Conservation (phyloP, 768 basidiomycete genomes). For the Lentinula boryana region DNA sequence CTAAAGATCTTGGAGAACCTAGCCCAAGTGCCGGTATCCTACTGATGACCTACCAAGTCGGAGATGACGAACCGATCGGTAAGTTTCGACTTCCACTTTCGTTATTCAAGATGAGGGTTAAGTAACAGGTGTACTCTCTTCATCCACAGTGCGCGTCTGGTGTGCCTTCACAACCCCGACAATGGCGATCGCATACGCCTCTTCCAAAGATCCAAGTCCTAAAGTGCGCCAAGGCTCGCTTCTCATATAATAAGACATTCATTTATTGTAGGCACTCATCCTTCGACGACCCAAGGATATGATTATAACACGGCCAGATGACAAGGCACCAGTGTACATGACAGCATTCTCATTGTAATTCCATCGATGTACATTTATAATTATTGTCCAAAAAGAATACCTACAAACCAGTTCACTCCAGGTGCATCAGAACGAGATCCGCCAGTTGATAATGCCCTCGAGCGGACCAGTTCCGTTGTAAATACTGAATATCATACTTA, state of each 20-base stretch:
- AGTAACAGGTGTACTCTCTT: neutral
- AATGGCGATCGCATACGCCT: constrained; percentile 74
- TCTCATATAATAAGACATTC: neutral
- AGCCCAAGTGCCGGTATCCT: constrained; percentile 58
- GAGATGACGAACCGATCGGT: neutral
- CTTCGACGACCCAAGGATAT: constrained; percentile 30
- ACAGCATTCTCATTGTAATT: constrained; percentile 40
- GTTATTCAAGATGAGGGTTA: neutral
- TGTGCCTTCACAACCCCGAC: constrained; percentile 80
- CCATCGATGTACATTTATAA: neutral
- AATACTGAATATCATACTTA: neutral
- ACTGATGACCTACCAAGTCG: constrained; percentile 34
- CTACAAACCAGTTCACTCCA: neutral
- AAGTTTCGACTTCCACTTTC: neutral
- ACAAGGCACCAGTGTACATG: constrained; percentile 46
- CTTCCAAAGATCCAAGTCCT: constrained; percentile 44
- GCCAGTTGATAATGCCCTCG: neutral
- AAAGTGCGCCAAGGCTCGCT: constrained; percentile 39
- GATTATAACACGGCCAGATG: constrained; percentile 7
- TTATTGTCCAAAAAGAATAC: neutral
- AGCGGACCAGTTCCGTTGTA: neutral
- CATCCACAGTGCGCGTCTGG: constrained; percentile 60
- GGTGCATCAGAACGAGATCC: neutral
- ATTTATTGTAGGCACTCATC: constrained; percentile 27
- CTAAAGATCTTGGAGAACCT: constrained; percentile 29